phyloP scores from a whole-genome alignment of 1,284 basidiomycete species.

The Sanghuangporus weigelae region DNA sequence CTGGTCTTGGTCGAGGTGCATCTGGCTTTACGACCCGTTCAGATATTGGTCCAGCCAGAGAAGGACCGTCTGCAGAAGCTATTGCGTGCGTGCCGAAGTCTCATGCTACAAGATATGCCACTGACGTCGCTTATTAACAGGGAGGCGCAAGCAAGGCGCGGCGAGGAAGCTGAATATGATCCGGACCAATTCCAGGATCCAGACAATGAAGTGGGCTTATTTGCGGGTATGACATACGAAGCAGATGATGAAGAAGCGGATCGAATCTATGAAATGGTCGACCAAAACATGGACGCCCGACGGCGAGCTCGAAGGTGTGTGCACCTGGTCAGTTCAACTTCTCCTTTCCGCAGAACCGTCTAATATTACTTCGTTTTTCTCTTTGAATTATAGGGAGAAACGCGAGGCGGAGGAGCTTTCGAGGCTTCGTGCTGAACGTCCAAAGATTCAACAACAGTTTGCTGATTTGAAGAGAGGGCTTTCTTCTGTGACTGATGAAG shows the following conservation, averaged over 20 bases:
- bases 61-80: slow-evolving; percentile 86
- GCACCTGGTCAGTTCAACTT: slow-evolving; percentile 36
- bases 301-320: slow-evolving; percentile 75
- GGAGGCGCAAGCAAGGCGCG: slow-evolving; percentile 77
- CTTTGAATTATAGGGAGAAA: slow-evolving; percentile 52
- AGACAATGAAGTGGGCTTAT: slow-evolving; percentile 95
- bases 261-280: slow-evolving; percentile 88
- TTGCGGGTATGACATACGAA: slow-evolving; percentile 94
- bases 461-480: slow-evolving; percentile 92
- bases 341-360: slow-evolving; percentile 26
- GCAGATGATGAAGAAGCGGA: slow-evolving; percentile 98
- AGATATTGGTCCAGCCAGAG: slow-evolving; percentile 97
- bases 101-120: not conserved
- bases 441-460: slow-evolving; percentile 92
- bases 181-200: slow-evolving; percentile 93
- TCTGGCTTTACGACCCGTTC: slow-evolving; percentile 98
- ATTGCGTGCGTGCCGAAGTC: slow-evolving; percentile 56
- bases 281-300: slow-evolving; percentile 86
- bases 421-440: slow-evolving; percentile 71
- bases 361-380: slow-evolving; percentile 24
- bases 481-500: slow-evolving; percentile 79
- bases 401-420: slow-evolving; percentile 69
- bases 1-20: slow-evolving; percentile 94
- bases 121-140: slow-evolving; percentile 31
- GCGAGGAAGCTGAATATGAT: slow-evolving; percentile 83